phyloP scores from a whole-genome alignment of 257 asterid species.

The Scutellaria barbata region DNA sequence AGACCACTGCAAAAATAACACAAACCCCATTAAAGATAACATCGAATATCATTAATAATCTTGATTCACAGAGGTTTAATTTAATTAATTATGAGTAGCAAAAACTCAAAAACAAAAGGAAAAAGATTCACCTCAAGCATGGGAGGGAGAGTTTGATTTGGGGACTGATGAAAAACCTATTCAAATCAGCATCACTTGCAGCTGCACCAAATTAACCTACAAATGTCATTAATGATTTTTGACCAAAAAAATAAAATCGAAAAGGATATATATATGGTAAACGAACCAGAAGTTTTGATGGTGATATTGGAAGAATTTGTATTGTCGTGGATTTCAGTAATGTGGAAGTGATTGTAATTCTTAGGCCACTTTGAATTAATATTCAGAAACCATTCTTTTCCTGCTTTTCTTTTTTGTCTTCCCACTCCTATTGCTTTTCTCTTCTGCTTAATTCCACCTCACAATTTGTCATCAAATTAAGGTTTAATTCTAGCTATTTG shows the following conservation, averaged over 20 bases:
- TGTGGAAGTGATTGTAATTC: not conserved
- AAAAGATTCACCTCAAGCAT: not conserved
- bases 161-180: slow-evolving; percentile 11
- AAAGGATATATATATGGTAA: too few relatives aligned
- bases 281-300: not conserved
- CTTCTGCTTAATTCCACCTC: slow-evolving; percentile 6
- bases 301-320: not conserved
- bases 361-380: not conserved
- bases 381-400: slow-evolving; percentile 19
- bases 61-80: not conserved
- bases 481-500: too few relatives aligned
- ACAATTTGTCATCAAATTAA: too few relatives aligned
- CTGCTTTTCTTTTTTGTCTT: too few relatives aligned
- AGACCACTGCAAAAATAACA: not conserved
- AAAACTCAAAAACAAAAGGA: too few relatives aligned
- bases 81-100: not conserved
- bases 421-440: not conserved
- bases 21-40: not conserved
- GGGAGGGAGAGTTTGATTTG: slow-evolving; percentile 19
- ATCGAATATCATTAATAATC: too few relatives aligned
- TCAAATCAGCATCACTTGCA: not conserved
- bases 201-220: not conserved
- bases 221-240: too few relatives aligned
- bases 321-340: not conserved
- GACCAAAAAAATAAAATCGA: not conserved